These are phyloP conservation scores for Adansonia madagascariensis DNA, from an alignment of 441 rosid species.

Conservation along the genomic window DNA sequence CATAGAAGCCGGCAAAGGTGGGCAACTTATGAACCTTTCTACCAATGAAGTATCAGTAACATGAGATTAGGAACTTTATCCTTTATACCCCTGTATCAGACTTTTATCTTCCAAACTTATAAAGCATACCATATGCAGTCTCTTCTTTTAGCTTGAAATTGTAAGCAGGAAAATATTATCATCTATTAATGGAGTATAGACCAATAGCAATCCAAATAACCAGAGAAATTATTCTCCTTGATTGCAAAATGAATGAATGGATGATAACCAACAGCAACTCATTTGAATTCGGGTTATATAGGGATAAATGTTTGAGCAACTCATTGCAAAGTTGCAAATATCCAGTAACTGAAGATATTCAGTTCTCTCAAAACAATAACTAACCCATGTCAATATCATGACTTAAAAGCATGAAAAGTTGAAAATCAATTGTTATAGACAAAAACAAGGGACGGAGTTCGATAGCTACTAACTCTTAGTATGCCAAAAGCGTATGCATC, in stretches of 20 bases:
- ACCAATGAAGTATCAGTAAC: neutral
- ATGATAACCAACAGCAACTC: neutral
- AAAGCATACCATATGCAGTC: neutral
- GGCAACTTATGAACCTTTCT: neutral
- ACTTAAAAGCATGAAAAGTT: neutral
- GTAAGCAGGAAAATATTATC: neutral
- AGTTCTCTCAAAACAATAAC: constrained; percentile 10
- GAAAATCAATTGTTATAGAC: neutral
- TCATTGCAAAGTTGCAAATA: neutral
- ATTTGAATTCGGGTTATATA: neutral
- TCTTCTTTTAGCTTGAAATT: neutral
- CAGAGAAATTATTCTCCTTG: neutral
- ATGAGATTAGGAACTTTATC: neutral
- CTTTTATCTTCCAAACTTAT: neutral
- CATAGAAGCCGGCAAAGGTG: neutral
- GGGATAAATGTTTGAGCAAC: neutral
- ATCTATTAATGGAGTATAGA: neutral
- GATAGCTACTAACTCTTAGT: neutral
- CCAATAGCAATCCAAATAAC: neutral
- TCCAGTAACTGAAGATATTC: neutral
- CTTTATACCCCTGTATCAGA: neutral
- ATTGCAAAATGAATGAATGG: neutral
- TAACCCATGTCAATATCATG: neutral
- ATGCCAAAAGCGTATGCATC: neutral
- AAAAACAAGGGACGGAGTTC: neutral